Conservation (phyloP, 2,329 filamentous ascomycete species). For the Scedosporium dehoogii region DNA sequence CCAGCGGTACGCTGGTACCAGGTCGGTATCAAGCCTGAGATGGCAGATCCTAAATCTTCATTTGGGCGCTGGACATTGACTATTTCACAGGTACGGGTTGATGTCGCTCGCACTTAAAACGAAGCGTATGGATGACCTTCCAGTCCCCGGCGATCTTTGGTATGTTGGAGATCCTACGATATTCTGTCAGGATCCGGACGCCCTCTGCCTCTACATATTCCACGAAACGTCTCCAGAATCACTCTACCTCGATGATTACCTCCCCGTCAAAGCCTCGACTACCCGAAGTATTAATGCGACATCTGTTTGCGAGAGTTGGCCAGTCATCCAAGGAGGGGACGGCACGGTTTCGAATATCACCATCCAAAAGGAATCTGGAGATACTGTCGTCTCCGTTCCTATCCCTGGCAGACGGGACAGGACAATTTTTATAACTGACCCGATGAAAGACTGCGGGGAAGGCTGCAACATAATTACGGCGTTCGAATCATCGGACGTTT, state of each 20-base stretch:
- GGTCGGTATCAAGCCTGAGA: background rate
- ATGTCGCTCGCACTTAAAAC: background rate
- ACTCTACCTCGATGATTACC: background rate
- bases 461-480: background rate
- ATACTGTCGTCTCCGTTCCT: background rate
- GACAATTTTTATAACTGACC: background rate
- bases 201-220: background rate
- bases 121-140: background rate
- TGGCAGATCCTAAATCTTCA: background rate
- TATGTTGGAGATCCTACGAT: background rate
- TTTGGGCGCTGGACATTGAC: background rate
- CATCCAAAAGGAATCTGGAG: background rate
- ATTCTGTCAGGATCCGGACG: background rate
- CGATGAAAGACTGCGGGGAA: background rate
- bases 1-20: background rate
- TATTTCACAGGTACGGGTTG: slow-evolving; percentile 1
- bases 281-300: background rate
- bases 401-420: background rate
- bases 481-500: background rate
- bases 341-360: background rate
- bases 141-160: background rate
- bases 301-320: background rate
- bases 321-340: background rate
- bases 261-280: background rate
- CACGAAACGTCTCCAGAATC: background rate